A percentile compares a stretch with the other conserved stretches of the same genome.
Evolutionary conservation across 345 rosid genomes (phyloP).

Genomic region (Euphorbia peplus): DNA sequence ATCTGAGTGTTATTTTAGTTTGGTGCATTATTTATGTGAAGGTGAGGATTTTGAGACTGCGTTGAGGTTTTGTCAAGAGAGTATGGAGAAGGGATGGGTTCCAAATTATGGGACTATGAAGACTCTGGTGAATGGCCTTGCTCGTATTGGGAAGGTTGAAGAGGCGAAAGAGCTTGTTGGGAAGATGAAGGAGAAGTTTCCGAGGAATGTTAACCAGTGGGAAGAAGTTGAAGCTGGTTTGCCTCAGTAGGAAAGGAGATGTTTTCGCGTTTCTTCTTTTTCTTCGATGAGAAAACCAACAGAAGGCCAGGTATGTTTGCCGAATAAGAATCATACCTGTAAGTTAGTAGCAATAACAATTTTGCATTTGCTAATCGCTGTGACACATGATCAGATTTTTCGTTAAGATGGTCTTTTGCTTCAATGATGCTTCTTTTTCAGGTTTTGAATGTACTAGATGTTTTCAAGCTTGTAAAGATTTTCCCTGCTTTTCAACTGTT

Average conservation of each 20-base stretch:
- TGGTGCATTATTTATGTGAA: constrained; percentile 56
- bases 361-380: background rate
- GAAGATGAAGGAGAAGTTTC: constrained; percentile 54
- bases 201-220: constrained; percentile 54
- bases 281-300: background rate
- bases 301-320: background rate
- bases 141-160: constrained; percentile 40
- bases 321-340: background rate
- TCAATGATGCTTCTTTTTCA: background rate
- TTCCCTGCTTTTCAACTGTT: background rate
- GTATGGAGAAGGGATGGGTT: constrained; percentile 69
- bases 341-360: background rate
- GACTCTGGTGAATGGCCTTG: constrained; percentile 62
- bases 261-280: background rate
- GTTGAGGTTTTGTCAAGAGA: constrained; percentile 49
- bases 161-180: constrained; percentile 61
- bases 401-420: background rate
- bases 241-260: constrained; percentile 37
- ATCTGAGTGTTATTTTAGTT: constrained; percentile 48
- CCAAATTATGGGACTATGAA: constrained; percentile 62
- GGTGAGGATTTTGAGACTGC: constrained; percentile 64
- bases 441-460: background rate
- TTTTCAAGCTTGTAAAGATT: background rate
- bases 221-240: constrained; percentile 73
- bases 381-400: background rate